These are phyloP conservation scores for Dictyostelium purpureum DNA, from an alignment of 78 protist species.

Conservation along the genomic window DNA sequence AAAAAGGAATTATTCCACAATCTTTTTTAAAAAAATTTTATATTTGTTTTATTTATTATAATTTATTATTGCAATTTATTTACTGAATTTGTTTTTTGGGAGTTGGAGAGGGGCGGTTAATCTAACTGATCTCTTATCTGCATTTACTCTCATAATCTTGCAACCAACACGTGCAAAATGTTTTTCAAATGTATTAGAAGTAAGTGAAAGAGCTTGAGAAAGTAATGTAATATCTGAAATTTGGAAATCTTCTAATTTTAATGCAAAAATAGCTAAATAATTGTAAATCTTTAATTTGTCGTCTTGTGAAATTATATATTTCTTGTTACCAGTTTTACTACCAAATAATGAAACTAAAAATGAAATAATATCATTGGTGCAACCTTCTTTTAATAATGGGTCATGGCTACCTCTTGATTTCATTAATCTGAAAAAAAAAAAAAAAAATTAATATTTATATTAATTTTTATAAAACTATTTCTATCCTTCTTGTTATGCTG, in stretches of 20 bases:
- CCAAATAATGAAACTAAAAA: neutral
- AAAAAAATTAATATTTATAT: too few relatives aligned
- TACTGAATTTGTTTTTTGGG: neutral
- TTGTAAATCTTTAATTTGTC: conserved; percentile 7
- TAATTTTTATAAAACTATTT: neutral
- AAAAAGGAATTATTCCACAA: too few relatives aligned
- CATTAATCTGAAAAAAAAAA: neutral
- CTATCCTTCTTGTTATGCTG: too few relatives aligned
- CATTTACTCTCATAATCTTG: neutral
- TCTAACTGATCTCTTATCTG: conserved; percentile 4
- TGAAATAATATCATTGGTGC: neutral
- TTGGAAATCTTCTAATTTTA: conserved; percentile 9
- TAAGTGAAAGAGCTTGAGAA: neutral
- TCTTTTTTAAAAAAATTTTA: too few relatives aligned
- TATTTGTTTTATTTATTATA: too few relatives aligned
- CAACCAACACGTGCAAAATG: conserved; percentile 30
- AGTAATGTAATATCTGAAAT: neutral
- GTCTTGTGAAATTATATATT: neutral
- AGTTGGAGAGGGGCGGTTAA: conserved; percentile 5
- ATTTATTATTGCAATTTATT: too few relatives aligned
- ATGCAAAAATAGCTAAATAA: conserved; percentile 11
- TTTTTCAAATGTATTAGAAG: neutral
- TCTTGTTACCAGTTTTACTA: neutral
- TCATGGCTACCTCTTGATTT: neutral
- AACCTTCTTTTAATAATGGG: neutral